These are phyloP conservation scores for Botrytis elliptica DNA, from an alignment of 2,329 filamentous ascomycete species.

Conservation along the genomic window DNA sequence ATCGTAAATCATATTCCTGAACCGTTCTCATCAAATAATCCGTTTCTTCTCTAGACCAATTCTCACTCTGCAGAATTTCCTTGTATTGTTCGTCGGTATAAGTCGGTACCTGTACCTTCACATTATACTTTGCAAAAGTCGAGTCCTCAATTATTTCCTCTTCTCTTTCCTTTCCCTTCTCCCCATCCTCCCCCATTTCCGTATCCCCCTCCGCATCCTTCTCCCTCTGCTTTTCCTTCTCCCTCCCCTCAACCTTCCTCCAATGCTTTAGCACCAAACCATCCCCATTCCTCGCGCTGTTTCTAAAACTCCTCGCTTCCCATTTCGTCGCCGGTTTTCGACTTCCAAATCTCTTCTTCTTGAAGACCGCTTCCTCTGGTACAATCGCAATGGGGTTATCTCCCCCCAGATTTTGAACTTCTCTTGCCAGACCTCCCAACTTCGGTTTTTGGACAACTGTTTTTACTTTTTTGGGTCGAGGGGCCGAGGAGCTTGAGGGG, in stretches of 20 bases:
- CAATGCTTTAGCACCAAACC: constrained; percentile 75
- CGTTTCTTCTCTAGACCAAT: constrained; percentile 92
- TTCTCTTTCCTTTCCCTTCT: constrained; percentile 28
- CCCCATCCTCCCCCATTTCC: constrained; percentile 43
- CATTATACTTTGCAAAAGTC: constrained; percentile 82
- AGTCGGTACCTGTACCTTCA: constrained; percentile 71
- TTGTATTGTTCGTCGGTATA: constrained; percentile 90
- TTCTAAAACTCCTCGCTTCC: constrained; percentile 70
- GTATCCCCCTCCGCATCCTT: constrained; percentile 42
- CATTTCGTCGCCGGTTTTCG: constrained; percentile 59
- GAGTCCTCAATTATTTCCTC: constrained; percentile 52
- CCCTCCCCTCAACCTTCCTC: constrained; percentile 57
- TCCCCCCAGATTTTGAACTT: constrained; percentile 64
- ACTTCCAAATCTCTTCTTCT: constrained; percentile 55
- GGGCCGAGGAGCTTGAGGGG: constrained; percentile 55
- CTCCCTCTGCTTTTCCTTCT: constrained; percentile 47
- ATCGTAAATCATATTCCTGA: constrained; percentile 79
- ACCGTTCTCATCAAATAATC: constrained; percentile 81
- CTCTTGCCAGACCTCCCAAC: constrained; percentile 62
- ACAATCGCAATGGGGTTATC: constrained; percentile 68
- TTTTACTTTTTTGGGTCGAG: constrained; percentile 74
- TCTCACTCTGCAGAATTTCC: constrained; percentile 65
- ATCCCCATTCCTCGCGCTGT: constrained; percentile 69
- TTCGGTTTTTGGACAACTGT: constrained; percentile 58
- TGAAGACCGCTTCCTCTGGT: constrained; percentile 58